Conservation (phyloP, 2,329 filamentous ascomycete genomes). For the Plectosphaerella sp. region DNA sequence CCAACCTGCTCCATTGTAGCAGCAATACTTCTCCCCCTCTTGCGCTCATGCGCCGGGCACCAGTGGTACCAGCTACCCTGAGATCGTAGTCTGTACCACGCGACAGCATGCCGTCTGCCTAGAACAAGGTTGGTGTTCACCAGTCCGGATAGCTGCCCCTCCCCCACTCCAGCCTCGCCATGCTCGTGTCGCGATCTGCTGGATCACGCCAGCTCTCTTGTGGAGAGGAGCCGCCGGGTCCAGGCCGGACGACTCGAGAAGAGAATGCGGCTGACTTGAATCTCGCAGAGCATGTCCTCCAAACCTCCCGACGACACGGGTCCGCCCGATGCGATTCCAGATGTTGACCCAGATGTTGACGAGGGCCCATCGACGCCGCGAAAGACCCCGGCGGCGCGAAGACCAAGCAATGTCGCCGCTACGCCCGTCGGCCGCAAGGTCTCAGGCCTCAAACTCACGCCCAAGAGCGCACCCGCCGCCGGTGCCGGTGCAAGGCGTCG, state of each 20-base stretch:
- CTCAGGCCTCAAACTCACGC: slow-evolving; percentile 16
- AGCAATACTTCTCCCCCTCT: no score
- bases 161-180: neutral
- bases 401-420: slow-evolving; percentile 4
- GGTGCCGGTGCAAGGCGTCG: slow-evolving; percentile 17
- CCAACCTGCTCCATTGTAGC: no score
- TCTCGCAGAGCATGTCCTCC: slow-evolving; percentile 11
- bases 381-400: slow-evolving; percentile 5
- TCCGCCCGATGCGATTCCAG: slow-evolving; percentile 2
- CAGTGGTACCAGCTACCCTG: no score
- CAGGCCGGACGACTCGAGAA: neutral
- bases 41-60: no score
- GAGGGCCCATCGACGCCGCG: neutral
- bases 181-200: neutral
- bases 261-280: slow-evolving; percentile 4
- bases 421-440: slow-evolving; percentile 6
- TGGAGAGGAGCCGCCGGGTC: neutral
- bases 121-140: neutral
- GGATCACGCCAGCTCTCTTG: neutral
- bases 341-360: neutral
- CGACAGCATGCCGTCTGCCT: neutral
- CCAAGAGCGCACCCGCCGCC: slow-evolving; percentile 38
- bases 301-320: slow-evolving; percentile 10
- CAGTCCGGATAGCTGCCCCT: neutral
- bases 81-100: neutral